Base-by-base conservation (phyloP, 495 filamentous ascomycete species). In the Amphirosellinia nigrospora region DNA sequence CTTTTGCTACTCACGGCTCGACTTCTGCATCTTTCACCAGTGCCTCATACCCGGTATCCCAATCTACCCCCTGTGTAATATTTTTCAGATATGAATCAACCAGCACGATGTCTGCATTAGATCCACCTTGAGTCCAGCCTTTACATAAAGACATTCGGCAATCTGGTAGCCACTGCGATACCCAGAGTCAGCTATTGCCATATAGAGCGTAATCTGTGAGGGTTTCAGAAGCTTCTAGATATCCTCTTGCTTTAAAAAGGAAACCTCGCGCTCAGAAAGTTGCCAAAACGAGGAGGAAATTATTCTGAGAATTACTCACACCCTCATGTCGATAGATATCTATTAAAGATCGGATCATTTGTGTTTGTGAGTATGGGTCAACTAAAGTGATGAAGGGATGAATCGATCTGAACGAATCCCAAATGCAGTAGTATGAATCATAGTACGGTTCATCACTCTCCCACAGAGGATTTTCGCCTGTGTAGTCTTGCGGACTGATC, bases 401-500 rank as follows among this genome's bases (percentile, higher is more conserved):
- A 43, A 89, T 87, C 45, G 84, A 88, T 11, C 91, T 84, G 73
- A 89, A 93, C 5, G 86, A 87, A 77, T 93, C 90, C 90, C 89
- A 92, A 23, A 81, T 81, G 64, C 89, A 92, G 70, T 93, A 93
- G 75, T 84, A 92, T 41, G 87, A 89, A 70, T 93, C 90, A 66
- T 88, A 93, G 72, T 93, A 92, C 10, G 90, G 90, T 74, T 91
- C 89, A 38, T 84, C 81, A 61, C 88, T 90, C 46, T 88, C 66
- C 90, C 90, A 93, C 0, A 91, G 79, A 8, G 89, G 90, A 68
- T 93, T 93, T 72, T 93, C 90, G 5, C 90, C 90, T 0, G 90
- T 92, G 73, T 91, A 92, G 69, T 93, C 88, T 74, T 92, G 90
- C 3, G 90, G 90, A 41, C 85, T 88, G 9, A 91, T 82, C 84